phyloP scores from a whole-genome alignment of 1,139 yeast species.

The Sugiyamaella pinicola region DNA sequence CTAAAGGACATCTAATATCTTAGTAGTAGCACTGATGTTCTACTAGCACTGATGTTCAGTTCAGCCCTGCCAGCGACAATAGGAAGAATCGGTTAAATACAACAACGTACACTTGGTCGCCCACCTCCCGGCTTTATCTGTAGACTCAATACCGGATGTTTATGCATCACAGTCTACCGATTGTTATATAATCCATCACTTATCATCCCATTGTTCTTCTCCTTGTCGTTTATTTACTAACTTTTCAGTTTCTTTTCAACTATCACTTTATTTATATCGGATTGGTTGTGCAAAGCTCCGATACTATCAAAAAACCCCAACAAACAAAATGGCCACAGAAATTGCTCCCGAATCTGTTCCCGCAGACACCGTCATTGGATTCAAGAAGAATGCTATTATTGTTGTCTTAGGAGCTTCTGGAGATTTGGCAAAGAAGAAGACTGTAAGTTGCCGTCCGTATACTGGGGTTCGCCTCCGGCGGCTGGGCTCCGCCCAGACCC shows the following conservation, averaged over 20 bases:
- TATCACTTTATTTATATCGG: not conserved
- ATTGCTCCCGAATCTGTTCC: constrained; percentile 9
- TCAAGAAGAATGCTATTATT: constrained; percentile 61
- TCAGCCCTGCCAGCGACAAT: no score
- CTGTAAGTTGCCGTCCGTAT: no score
- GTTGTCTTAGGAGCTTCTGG: constrained; percentile 97
- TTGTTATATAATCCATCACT: not conserved
- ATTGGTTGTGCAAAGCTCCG: not conserved
- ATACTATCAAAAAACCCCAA: not conserved
- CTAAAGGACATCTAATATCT: constrained; percentile 7
- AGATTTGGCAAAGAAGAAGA: constrained; percentile 94
- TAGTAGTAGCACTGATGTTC: not conserved
- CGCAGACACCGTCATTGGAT: constrained; percentile 23
- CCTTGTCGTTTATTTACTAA: no score
- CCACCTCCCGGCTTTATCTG: no score
- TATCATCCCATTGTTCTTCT: constrained; percentile 8
- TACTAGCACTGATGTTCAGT: no score
- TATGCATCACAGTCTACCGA: constrained; percentile 5
- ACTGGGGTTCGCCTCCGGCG: no score
- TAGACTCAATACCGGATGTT: constrained; percentile 5
- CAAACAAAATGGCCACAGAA: constrained; percentile 12
- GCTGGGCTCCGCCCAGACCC: constrained; percentile 63
- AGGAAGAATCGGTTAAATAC: no score
- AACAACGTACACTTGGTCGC: no score
- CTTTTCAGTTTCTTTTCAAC: not conserved